These are phyloP conservation scores for Penicillium coprophilum DNA, from an alignment of 495 filamentous ascomycete genomes.

Conservation along the genomic window DNA sequence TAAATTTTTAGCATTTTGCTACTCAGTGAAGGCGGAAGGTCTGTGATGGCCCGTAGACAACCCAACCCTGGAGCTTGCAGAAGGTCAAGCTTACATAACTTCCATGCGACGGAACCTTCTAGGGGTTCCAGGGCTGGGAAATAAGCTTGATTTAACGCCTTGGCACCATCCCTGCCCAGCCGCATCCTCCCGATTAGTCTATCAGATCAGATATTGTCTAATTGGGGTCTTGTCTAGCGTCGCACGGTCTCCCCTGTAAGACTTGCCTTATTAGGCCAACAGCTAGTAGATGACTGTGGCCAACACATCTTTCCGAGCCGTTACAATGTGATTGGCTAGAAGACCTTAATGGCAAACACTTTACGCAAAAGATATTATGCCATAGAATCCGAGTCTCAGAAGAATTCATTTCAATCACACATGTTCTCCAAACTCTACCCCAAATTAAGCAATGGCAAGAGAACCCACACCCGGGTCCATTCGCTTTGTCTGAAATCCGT, in stretches of 20 bases:
- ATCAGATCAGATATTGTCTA: slow-evolving; percentile 8
- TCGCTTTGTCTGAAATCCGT: slow-evolving; percentile 9
- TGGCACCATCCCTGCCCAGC: not conserved
- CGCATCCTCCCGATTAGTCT: not conserved
- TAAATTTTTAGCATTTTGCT: not conserved
- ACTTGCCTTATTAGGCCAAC: slow-evolving; percentile 8
- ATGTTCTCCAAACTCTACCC: slow-evolving; percentile 26
- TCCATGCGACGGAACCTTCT: no score
- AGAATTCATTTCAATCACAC: not conserved
- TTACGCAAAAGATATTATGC: slow-evolving; percentile 27
- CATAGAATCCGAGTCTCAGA: slow-evolving; percentile 2
- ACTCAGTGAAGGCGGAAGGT: not conserved
- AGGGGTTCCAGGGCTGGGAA: not conserved
- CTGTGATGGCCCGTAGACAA: no score
- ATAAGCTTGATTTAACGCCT: slow-evolving; percentile 16
- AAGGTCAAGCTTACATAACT: no score
- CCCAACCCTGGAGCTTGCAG: no score
- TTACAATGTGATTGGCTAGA: slow-evolving; percentile 19
- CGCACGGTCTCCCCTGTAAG: not conserved
- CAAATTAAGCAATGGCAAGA: slow-evolving; percentile 19
- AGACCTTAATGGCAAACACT: slow-evolving; percentile 4
- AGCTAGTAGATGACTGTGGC: not conserved
- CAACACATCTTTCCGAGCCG: slow-evolving; percentile 3
- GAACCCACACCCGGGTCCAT: slow-evolving; percentile 21
- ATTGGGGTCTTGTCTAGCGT: slow-evolving; percentile 4